Base-by-base conservation (phyloP, 345 rosid genomes). In the Populus euphratica region DNA sequence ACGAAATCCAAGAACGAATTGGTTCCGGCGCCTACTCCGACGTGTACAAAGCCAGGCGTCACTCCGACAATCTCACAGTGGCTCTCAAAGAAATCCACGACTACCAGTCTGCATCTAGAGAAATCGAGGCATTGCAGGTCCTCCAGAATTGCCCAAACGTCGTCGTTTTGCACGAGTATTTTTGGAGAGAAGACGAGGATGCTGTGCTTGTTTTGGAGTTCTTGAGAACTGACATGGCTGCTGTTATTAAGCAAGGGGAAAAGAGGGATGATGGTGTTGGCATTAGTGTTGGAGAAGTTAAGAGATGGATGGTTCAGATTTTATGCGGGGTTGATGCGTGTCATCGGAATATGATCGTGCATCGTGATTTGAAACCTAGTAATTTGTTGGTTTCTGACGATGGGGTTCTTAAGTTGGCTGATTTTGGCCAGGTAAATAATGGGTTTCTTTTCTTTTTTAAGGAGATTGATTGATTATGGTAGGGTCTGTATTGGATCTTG, bases 51-150 rank as follows among this genome's bases (percentile, higher is more conserved):
- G 98, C 87, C 33, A 93, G 96, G 6, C 92, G 98, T 35, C 83
- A 87, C 73, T 87, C 97, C 67, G 97, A 92, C 82, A 83, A 85
- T 76, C 85, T 86, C 67, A 33, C 82, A 13, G 97, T 96, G 39
- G 98, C 98, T 21, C 93, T 96, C 70, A 96, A 96, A 85, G 97
- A 96, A 88, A 92, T 93, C 83, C 97, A 90, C 86, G 99, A 96
- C 80, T 92, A 90, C 87, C 97, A 93, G 75, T 89, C 98, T 0
- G 98, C 96, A 36, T 91, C 91, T 76, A 94, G 99, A 2, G 98
- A 96, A 88, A 92, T 93, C 81, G 94, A 96, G 76, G 93, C 96
- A 49, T 85, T 96, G 59, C 91, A 91, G 56, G 71, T 89, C 82
- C 93, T 96, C 79, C 90, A 70, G 33, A 85, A 86, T 69, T 87